These are phyloP conservation scores for Gamarada debralockiae DNA, from an alignment of 495 filamentous ascomycete genomes.

Conservation along the genomic window DNA sequence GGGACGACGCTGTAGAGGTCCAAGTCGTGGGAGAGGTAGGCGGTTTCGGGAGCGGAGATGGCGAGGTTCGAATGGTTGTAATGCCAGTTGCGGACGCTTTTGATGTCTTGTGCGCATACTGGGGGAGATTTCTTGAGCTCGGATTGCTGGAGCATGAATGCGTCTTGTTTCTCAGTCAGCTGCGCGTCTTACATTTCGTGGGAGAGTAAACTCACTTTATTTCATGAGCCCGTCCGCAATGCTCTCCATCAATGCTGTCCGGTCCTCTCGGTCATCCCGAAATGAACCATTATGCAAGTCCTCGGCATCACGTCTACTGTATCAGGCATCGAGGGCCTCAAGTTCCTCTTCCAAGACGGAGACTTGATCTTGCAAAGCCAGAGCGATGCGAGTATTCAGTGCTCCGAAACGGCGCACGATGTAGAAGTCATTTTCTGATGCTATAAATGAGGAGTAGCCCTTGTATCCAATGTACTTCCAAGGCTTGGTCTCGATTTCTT, in stretches of 20 bases:
- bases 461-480: constrained; percentile 37
- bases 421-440: constrained; percentile 36
- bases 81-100: constrained; percentile 27
- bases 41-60: constrained; percentile 23
- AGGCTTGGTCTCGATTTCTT: constrained; percentile 16
- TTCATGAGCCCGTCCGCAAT: too few species aligned
- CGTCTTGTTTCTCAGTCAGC: constrained; percentile 8
- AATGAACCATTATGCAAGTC: constrained; percentile 30
- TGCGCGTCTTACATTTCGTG: constrained; percentile 19
- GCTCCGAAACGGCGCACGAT: constrained; percentile 31
- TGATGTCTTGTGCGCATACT: constrained; percentile 11
- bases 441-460: constrained; percentile 29
- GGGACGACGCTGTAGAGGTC: constrained; percentile 28
- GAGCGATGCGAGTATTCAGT: constrained; percentile 27
- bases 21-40: constrained; percentile 20
- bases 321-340: constrained; percentile 11
- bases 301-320: constrained; percentile 6
- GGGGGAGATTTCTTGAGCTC: constrained; percentile 15
- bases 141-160: constrained; percentile 25
- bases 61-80: constrained; percentile 17
- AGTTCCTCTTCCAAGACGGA: constrained; percentile 22
- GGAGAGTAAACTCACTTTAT: too few species aligned
- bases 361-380: constrained; percentile 29
- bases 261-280: constrained; percentile 20
- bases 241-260: constrained; percentile 20